Percentiles rank a stretch among this genome's conserved stretches.
These are phyloP conservation scores for Penicillium verhagenii DNA, from an alignment of 495 filamentous ascomycete genomes.

Conservation along the genomic window DNA sequence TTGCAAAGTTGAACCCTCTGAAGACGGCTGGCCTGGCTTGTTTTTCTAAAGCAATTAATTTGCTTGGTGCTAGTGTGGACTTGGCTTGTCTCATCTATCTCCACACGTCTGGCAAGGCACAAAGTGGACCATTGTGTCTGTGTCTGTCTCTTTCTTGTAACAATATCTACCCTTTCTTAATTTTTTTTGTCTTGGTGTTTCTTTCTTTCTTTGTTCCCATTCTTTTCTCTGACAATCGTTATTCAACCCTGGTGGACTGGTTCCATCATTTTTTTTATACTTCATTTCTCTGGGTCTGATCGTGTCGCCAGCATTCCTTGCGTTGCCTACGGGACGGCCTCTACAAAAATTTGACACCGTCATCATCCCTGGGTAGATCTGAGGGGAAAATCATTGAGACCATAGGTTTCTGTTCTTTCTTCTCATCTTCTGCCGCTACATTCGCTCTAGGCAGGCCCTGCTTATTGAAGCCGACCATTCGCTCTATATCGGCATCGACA, in stretches of 20 bases:
- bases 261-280: constrained; percentile 12
- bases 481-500: constrained; percentile 7
- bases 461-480: constrained; percentile 2
- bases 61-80: neutral
- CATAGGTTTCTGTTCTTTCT: neutral
- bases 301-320: constrained; percentile 42
- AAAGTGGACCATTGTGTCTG: neutral
- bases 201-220: constrained; percentile 18
- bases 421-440: constrained; percentile 6
- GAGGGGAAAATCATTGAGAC: constrained; percentile 6
- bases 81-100: constrained; percentile 11
- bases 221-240: constrained; percentile 22
- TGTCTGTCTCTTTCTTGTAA: constrained; percentile 5
- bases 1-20: neutral
- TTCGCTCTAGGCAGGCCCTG: constrained; percentile 25
- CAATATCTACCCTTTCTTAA: constrained; percentile 15
- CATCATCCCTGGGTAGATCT: constrained; percentile 13
- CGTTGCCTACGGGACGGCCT: constrained; percentile 33
- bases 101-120: neutral
- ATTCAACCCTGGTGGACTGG: constrained; percentile 18
- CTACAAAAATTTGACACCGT: constrained; percentile 7
- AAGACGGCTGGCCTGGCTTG: constrained; percentile 5
- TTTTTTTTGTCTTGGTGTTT: constrained; percentile 15
- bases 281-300: constrained; percentile 22
- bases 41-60: constrained; percentile 1